A percentile compares a stretch with the other conserved stretches of the same genome.
Conservation (phyloP, 306 rosid species). For the Vachellia pachyceras region DNA sequence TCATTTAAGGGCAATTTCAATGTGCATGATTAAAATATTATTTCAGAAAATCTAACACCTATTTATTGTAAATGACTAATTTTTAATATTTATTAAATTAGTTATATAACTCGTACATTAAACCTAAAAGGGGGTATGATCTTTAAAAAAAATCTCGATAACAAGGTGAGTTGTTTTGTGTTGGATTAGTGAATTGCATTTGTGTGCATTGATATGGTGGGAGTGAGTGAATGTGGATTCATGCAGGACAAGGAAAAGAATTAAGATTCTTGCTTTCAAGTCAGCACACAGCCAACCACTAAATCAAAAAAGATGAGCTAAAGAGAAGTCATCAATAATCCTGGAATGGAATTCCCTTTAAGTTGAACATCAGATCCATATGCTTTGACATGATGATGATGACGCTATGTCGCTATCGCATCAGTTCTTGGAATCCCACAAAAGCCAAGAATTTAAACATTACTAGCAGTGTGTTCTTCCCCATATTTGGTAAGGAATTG, state of each 20-base stretch:
- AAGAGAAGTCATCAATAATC: not conserved
- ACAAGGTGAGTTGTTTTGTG: not conserved
- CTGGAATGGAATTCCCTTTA: not conserved
- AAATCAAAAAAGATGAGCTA: slow-evolving; percentile 13
- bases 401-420: no score
- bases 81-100: no score
- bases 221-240: not conserved
- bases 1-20: no score
- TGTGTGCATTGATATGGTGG: not conserved
- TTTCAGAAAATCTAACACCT: no score
- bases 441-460: slow-evolving; percentile 1
- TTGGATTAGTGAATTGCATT: not conserved
- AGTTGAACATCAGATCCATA: slow-evolving; percentile 6
- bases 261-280: not conserved
- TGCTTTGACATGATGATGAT: slow-evolving; percentile 13
- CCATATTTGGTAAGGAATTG: no score
- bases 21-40: no score
- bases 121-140: no score
- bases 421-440: slow-evolving; percentile 24
- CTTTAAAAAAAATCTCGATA: not conserved
- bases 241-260: not conserved
- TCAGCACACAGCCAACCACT: not conserved
- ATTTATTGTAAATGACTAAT: no score
- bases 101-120: no score
- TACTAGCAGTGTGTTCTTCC: not conserved